Evolutionary conservation across 768 basidiomycete species (phyloP).

Genomic region (Hericium coralloides): DNA sequence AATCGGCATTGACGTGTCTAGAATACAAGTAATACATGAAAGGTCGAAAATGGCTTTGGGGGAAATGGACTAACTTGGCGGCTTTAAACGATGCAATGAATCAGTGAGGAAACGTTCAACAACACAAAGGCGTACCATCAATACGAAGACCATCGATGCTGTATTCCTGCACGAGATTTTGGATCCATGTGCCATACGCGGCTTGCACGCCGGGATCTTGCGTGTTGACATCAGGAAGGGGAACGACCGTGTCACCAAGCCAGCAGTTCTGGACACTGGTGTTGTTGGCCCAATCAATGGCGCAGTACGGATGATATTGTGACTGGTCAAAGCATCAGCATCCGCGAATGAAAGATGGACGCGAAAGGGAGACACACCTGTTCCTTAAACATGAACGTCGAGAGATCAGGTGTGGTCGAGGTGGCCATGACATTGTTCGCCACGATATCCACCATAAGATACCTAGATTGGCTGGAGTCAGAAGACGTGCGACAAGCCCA

Average conservation of each 20-base stretch:
- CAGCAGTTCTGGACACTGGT: constrained; percentile 73
- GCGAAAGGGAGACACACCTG: constrained; percentile 27
- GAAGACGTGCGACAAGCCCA: neutral
- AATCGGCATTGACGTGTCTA: constrained; percentile 60
- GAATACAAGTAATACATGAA: neutral
- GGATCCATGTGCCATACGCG: constrained; percentile 63
- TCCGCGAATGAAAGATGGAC: constrained; percentile 1
- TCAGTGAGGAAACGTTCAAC: neutral
- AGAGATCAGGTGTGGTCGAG: constrained; percentile 51
- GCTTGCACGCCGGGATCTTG: constrained; percentile 52
- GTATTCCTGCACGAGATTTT: constrained; percentile 57
- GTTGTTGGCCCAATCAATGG: constrained; percentile 58
- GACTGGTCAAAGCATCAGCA: constrained; percentile 28
- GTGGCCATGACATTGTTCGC: constrained; percentile 82
- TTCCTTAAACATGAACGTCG: constrained; percentile 61
- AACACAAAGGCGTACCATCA: constrained; percentile 37
- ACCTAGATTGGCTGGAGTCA: constrained; percentile 28
- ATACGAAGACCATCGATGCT: constrained; percentile 82
- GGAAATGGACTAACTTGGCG: constrained; percentile 23
- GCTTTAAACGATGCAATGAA: constrained; percentile 13
- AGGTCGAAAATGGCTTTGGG: neutral
- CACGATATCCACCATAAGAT: constrained; percentile 80
- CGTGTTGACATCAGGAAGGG: constrained; percentile 76
- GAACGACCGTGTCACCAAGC: constrained; percentile 69
- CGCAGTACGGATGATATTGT: constrained; percentile 73